Percentiles rank a stretch among this genome's conserved stretches.
Conservation (phyloP, 2,329 filamentous ascomycete genomes). For the Plectosphaerella sp. region DNA sequence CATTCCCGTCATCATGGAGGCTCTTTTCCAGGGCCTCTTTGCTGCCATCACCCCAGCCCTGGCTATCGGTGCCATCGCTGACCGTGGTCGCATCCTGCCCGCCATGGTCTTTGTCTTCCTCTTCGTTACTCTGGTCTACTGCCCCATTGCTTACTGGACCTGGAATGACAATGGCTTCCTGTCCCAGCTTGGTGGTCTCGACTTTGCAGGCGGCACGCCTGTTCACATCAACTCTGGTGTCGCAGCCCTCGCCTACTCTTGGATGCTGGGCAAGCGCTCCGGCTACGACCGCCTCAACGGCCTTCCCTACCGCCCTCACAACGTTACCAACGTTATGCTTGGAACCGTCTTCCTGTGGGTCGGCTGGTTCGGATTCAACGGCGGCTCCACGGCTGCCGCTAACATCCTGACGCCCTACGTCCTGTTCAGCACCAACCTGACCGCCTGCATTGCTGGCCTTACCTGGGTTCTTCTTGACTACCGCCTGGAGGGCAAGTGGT, state of each 20-base stretch:
- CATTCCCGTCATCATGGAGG: conserved; percentile 80
- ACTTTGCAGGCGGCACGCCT: conserved; percentile 72
- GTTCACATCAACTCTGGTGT: conserved; percentile 72
- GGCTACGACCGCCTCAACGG: conserved; percentile 58
- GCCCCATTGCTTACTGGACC: conserved; percentile 72
- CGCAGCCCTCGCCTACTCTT: conserved; percentile 66
- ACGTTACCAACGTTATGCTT: conserved; percentile 68
- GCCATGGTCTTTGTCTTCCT: conserved; percentile 64
- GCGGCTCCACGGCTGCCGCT: conserved; percentile 73
- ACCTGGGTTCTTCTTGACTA: conserved; percentile 87
- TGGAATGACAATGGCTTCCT: conserved; percentile 74
- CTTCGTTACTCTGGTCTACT: conserved; percentile 69
- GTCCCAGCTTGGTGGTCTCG: conserved; percentile 62
- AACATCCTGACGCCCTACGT: conserved; percentile 90
- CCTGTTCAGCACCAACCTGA: conserved; percentile 80
- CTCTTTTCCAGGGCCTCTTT: conserved; percentile 86
- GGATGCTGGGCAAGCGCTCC: conserved; percentile 67
- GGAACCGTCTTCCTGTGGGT: conserved; percentile 82
- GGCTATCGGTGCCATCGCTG: conserved; percentile 55
- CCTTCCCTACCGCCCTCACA: conserved; percentile 66
- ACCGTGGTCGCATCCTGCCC: conserved; percentile 59
- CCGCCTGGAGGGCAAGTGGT: conserved; percentile 89
- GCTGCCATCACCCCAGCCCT: conserved; percentile 70
- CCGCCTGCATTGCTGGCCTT: conserved; percentile 75
- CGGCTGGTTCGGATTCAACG: conserved; percentile 96